Conservation (phyloP, 2,329 filamentous ascomycete genomes). For the Colletotrichum melonis region DNA sequence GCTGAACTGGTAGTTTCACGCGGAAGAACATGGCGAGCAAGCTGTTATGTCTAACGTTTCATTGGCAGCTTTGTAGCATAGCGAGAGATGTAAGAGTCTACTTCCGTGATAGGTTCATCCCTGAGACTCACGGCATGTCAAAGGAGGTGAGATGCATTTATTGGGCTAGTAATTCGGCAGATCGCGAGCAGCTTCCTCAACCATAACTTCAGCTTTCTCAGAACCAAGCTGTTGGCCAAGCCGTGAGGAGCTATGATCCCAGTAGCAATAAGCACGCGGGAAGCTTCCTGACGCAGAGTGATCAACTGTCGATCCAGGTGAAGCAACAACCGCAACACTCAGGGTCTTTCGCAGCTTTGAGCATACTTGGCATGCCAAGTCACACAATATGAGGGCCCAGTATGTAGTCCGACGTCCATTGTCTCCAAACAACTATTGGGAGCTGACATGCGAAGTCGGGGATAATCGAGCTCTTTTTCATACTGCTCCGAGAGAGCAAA, state of each 20-base stretch:
- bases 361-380: not conserved
- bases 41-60: not conserved
- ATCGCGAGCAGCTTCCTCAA: not conserved
- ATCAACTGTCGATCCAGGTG: not conserved
- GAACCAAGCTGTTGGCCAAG: not conserved
- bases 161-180: not conserved
- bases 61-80: not conserved
- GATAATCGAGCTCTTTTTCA: not conserved
- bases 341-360: not conserved
- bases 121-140: not conserved
- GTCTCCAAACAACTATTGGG: not conserved
- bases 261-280: not conserved
- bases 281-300: not conserved
- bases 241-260: not conserved
- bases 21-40: not conserved
- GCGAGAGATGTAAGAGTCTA: not conserved
- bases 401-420: not conserved
- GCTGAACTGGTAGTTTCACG: not conserved
- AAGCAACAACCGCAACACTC: not conserved
- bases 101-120: not conserved
- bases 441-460: not conserved
- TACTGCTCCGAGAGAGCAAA: not conserved
- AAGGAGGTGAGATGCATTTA: not conserved
- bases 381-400: not conserved
- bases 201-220: not conserved